Base-by-base conservation (phyloP, 306 rosid genomes). In the Sicyos baderoa region DNA sequence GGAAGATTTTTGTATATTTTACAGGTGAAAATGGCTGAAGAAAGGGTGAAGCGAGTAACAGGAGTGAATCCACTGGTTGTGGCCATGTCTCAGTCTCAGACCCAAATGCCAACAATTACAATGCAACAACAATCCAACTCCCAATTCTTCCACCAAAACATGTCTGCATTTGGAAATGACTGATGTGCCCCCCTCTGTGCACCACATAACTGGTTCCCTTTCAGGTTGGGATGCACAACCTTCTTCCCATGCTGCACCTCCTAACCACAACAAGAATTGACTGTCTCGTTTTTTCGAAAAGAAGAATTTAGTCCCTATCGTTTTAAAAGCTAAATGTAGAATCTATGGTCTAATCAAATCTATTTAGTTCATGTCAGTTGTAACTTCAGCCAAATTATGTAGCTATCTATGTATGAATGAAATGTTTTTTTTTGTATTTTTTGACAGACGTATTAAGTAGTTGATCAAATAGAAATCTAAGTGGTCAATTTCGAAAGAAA, bases 11-110 rank as follows among this genome's bases (percentile, higher is more conserved):
- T n/a, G n/a, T n/a, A n/a, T 12, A 48, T 45, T 73, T 59, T 2
- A 1, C 77, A 84, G 88, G 88, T 84, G 76, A 84, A 84, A 78
- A 79, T 84, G 88, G 82, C 82, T 12, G 88, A 84, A 72, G 88
- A 84, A 76, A 75, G 79, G 8, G 81, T 84, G 22, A 84, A 82
- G 64, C 61, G 84, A 76, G 82, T 79, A 72, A 84, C 86, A 52
- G 86, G 86, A 23, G 61, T 84, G 74, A 82, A 74, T 40, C 86
- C 86, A 2, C 75, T 84, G 35, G 76, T 75, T 75, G 79, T 75
- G 21, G 84, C 84, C 7, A 76, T 82, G 82, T 72, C 88, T 7
- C 80, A 79, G 32, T 25, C 29, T 25, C 29, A 48, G 68, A 51
- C 3, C 75, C 66, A 74, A 21, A 74, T 76, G 57, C 62, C 85